phyloP scores from a whole-genome alignment of 2,329 filamentous ascomycete genomes.

The Pestalotiopsis sp. region DNA sequence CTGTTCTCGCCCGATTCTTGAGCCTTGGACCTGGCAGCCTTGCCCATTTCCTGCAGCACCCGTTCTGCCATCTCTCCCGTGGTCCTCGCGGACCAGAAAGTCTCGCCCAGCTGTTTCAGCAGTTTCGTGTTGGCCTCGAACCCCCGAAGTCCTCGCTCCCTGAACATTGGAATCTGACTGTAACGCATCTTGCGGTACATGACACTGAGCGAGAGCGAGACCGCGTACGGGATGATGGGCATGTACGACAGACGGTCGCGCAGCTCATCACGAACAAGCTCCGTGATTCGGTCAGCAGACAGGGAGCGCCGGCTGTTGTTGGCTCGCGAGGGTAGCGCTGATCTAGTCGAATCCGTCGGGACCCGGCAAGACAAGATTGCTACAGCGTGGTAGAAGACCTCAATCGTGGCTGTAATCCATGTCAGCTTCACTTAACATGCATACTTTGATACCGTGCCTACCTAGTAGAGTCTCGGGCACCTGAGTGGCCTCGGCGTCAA shows the following conservation, averaged over 20 bases:
- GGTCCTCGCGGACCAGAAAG: constrained; percentile 60
- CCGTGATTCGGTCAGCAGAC: constrained; percentile 59
- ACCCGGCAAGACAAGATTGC: constrained; percentile 65
- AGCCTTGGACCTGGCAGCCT: constrained; percentile 49
- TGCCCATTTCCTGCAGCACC: constrained; percentile 58
- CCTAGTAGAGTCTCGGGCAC: constrained; percentile 52
- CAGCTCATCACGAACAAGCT: constrained; percentile 53
- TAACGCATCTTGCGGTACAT: constrained; percentile 67
- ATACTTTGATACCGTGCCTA: constrained; percentile 28
- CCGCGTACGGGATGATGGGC: constrained; percentile 63
- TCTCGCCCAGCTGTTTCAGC: constrained; percentile 53
- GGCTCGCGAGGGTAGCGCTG: constrained; percentile 45
- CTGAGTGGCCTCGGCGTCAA: constrained; percentile 54
- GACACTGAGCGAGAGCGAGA: constrained; percentile 63
- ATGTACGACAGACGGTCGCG: constrained; percentile 48
- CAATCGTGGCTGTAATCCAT: constrained; percentile 53
- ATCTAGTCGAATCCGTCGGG: constrained; percentile 33
- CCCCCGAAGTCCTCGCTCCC: constrained; percentile 53
- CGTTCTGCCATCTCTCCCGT: constrained; percentile 58
- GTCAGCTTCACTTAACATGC: constrained; percentile 21
- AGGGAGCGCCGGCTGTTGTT: constrained; percentile 60
- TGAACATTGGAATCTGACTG: constrained; percentile 60
- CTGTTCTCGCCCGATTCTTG: constrained; percentile 29
- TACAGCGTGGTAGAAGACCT: constrained; percentile 66
- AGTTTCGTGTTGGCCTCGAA: constrained; percentile 59